Evolutionary conservation across 202 grass and related monocot species (phyloP).

Genomic region (Schoenoplectus tabernaemontani): DNA sequence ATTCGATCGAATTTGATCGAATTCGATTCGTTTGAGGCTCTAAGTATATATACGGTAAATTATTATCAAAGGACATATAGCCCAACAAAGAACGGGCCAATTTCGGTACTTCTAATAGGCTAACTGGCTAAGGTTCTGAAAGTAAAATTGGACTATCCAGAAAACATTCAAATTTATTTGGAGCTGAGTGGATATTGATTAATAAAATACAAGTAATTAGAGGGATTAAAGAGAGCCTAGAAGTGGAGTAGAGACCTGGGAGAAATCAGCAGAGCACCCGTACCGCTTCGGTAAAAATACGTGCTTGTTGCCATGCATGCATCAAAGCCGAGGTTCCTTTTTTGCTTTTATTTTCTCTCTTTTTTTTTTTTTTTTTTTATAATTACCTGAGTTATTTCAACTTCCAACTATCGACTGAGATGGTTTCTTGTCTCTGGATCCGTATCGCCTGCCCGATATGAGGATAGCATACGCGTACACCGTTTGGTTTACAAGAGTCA

Average conservation of each 20-base stretch:
- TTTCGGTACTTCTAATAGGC: not conserved
- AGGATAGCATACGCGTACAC: no score
- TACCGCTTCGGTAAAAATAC: slow-evolving; percentile 25
- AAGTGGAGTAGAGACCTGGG: slow-evolving; percentile 4
- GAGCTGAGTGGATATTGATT: not conserved
- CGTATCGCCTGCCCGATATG: no score
- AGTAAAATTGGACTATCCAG: not conserved
- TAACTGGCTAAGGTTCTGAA: not conserved
- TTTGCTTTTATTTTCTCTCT: not conserved
- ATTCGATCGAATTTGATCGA: no score
- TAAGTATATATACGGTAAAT: no score
- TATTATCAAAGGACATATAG: not conserved
- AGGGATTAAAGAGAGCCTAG: not conserved
- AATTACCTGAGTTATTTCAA: not conserved
- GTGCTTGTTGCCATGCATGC: slow-evolving; percentile 18
- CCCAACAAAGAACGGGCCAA: not conserved
- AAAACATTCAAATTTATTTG: not conserved
- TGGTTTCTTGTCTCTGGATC: no score
- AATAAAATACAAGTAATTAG: no score
- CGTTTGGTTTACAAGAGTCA: no score
- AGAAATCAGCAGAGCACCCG: slow-evolving; percentile 27
- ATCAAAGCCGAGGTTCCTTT: slow-evolving; percentile 4
- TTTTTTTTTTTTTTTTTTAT: not conserved
- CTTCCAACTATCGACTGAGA: no score
- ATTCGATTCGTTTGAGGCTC: no score